phyloP scores from a whole-genome alignment of 345 rosid genomes.

The Populus pruinosa region DNA sequence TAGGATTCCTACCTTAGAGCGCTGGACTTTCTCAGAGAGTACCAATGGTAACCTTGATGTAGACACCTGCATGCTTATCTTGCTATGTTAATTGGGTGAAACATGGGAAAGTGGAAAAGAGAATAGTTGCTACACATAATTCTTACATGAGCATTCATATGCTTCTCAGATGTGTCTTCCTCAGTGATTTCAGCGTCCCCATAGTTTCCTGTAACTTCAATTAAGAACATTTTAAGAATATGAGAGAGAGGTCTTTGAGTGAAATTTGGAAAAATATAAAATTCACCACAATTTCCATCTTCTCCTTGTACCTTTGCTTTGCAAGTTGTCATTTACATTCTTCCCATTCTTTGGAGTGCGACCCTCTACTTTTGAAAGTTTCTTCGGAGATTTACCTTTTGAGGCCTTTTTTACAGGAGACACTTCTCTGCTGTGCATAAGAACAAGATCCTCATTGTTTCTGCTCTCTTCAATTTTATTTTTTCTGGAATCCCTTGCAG shows the following conservation, averaged over 20 bases:
- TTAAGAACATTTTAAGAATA: not conserved
- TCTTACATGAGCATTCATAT: conserved; percentile 55
- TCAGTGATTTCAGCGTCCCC: conserved; percentile 39
- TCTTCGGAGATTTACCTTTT: conserved; percentile 52
- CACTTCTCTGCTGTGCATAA: conserved; percentile 22
- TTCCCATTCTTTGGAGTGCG: conserved; percentile 36
- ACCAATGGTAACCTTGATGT: conserved; percentile 78
- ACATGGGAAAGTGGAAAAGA: conserved; percentile 12
- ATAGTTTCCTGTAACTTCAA: conserved; percentile 45
- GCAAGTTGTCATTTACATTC: conserved; percentile 24
- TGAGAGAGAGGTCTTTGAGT: not conserved
- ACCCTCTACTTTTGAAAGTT: conserved; percentile 23
- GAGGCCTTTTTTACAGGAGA: conserved; percentile 40
- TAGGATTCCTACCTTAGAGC: conserved; percentile 60
- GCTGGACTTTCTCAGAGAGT: conserved; percentile 86
- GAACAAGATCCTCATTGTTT: conserved; percentile 34
- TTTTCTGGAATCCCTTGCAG: conserved; percentile 20
- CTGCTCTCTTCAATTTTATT: conserved; percentile 24
- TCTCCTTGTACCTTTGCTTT: conserved; percentile 41
- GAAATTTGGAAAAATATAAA: conserved; percentile 4
- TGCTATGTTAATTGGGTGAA: conserved; percentile 21
- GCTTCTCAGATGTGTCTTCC: conserved; percentile 51
- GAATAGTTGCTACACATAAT: conserved; percentile 13
- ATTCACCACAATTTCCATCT: not conserved
- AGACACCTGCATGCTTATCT: conserved; percentile 50